phyloP scores from a whole-genome alignment of 2,329 filamentous ascomycete genomes.

The Xylariaceae sp. region DNA sequence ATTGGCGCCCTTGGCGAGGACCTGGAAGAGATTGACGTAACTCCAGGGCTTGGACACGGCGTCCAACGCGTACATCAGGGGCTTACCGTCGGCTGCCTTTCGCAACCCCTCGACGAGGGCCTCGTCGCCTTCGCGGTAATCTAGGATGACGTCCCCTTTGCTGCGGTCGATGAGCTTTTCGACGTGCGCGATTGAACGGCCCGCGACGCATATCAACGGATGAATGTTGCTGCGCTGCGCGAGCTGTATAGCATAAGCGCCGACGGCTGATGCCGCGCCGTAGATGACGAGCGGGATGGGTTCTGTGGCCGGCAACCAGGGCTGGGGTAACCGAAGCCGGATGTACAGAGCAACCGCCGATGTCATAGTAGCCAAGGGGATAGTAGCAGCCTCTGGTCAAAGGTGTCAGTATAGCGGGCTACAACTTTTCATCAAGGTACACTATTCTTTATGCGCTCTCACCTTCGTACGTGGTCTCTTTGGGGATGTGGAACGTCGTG shows the following conservation, averaged over 20 bases:
- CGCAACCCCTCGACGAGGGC: conserved; percentile 53
- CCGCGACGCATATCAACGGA: conserved; percentile 66
- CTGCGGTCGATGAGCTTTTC: conserved; percentile 56
- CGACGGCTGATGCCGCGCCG: conserved; percentile 63
- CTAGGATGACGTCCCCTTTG: conserved; percentile 64
- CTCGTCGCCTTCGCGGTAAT: conserved; percentile 65
- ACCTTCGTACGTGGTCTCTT: conserved; percentile 57
- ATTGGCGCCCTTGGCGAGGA: conserved; percentile 48
- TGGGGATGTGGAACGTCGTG: conserved; percentile 63
- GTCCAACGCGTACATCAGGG: conserved; percentile 62
- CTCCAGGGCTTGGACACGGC: conserved; percentile 62
- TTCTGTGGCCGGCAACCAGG: conserved; percentile 51
- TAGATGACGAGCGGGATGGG: conserved; percentile 55
- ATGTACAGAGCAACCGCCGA: conserved; percentile 58
- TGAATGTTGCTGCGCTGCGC: conserved; percentile 62
- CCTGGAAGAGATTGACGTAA: conserved; percentile 51
- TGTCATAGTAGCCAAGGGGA: conserved; percentile 63
- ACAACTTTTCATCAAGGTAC: neutral
- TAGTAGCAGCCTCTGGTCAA: conserved; percentile 58
- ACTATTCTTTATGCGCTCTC: conserved; percentile 1
- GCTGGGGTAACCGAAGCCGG: conserved; percentile 53
- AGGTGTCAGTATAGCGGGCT: neutral
- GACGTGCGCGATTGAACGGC: conserved; percentile 57
- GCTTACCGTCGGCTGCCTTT: conserved; percentile 47
- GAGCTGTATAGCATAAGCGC: conserved; percentile 64